Conservation (phyloP, 1,284 basidiomycete species). For the Fomitopsis betulina region DNA sequence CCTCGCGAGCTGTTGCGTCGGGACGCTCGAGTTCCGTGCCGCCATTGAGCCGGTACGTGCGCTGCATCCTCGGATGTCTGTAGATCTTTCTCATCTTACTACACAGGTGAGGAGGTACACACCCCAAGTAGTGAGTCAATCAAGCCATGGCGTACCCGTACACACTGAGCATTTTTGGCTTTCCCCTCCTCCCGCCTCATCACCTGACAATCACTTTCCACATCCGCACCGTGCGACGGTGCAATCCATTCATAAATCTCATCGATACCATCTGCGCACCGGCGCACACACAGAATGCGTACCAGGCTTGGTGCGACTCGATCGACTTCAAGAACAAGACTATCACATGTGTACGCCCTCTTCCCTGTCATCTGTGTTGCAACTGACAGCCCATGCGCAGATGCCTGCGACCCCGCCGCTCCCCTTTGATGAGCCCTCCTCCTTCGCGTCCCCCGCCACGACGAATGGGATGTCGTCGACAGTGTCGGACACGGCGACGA, state of each 20-base stretch:
- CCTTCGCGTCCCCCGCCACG: neutral
- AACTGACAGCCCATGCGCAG: constrained; percentile 24
- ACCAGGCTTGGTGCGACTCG: constrained; percentile 70
- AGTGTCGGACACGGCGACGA: neutral
- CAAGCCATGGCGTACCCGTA: neutral
- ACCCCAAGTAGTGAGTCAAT: constrained; percentile 45
- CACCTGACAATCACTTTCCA: too few relatives aligned
- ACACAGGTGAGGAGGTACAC: constrained; percentile 49
- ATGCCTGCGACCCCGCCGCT: constrained; percentile 52
- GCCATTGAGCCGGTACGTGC: constrained; percentile 73
- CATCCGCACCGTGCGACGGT: too few relatives aligned
- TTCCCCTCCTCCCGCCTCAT: neutral
- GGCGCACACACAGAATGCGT: constrained; percentile 43
- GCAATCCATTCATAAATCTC: too few relatives aligned
- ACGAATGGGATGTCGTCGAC: neutral
- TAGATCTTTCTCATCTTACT: neutral
- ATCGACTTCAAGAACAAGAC: constrained; percentile 65
- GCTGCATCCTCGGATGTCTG: neutral
- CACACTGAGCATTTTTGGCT: neutral
- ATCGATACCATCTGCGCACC: too few relatives aligned
- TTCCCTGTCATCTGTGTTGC: neutral
- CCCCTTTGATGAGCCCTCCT: constrained; percentile 19
- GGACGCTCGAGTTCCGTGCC: constrained; percentile 78
- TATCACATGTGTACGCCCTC: constrained; percentile 48
- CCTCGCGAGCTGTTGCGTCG: constrained; percentile 73